Evolutionary conservation across 805 yeast species (phyloP).

Genomic region (Wickerhamomyces xylosicus): DNA sequence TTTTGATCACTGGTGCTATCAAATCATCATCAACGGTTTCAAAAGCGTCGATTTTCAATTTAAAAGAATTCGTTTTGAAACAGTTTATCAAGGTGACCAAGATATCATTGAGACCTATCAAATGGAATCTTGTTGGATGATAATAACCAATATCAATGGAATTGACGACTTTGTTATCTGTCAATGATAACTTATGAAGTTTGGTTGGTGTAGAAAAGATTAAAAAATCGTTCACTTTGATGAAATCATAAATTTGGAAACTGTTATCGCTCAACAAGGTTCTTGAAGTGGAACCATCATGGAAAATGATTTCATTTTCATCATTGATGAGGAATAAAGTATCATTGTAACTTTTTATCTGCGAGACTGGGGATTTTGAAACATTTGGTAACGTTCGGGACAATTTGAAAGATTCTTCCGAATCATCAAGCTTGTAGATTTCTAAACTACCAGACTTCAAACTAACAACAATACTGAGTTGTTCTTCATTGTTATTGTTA

Average conservation of each 20-base stretch:
- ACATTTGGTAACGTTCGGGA: conserved; percentile 1
- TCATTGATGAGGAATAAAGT: conserved; percentile 8
- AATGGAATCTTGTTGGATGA: not conserved
- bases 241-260: conserved; percentile 13
- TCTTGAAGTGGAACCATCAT: not conserved
- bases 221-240: not conserved
- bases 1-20: conserved; percentile 7
- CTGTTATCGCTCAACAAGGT: conserved; percentile 4
- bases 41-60: conserved; percentile 2
- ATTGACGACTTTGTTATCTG: not conserved
- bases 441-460: conserved; percentile 12
- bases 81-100: conserved; percentile 2
- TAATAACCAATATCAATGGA: conserved; percentile 2
- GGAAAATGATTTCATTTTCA: conserved; percentile 11
- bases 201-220: conserved; percentile 7
- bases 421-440: not conserved
- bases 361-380: conserved; percentile 6
- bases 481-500: not conserved
- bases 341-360: conserved; percentile 3
- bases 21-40: conserved; percentile 4
- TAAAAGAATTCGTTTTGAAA: conserved; percentile 6
- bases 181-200: conserved; percentile 3
- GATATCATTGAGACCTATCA: not conserved
- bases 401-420: not conserved
- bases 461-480: conserved; percentile 9